A percentile compares a stretch with the other conserved stretches of the same genome.
Conservation (phyloP, 2,329 filamentous ascomycete species). For the Escovopsis sp. region DNA sequence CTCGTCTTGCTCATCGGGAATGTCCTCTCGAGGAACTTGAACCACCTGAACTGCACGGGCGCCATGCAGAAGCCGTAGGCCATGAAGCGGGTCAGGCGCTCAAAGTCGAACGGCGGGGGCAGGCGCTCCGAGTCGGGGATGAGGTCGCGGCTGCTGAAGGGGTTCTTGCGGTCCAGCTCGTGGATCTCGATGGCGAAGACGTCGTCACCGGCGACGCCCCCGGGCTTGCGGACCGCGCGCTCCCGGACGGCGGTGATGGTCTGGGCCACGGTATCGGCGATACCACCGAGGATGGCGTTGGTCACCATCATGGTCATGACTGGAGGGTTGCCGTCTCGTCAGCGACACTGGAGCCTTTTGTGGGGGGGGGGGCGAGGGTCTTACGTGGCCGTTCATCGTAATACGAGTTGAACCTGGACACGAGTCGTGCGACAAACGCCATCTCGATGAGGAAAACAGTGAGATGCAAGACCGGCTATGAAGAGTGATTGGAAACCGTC, state of each 20-base stretch:
- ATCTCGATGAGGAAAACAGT: constrained; percentile 81
- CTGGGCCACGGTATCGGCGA: constrained; percentile 93
- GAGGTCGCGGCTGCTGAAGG: constrained; percentile 48
- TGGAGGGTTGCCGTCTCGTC: constrained; percentile 15
- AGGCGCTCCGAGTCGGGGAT: constrained; percentile 46
- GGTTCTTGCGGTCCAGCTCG: constrained; percentile 71
- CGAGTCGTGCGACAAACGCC: constrained; percentile 67
- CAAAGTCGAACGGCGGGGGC: constrained; percentile 86
- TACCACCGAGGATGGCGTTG: constrained; percentile 86
- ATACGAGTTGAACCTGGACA: constrained; percentile 81
- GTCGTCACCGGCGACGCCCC: constrained; percentile 48
- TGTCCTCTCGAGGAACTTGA: constrained; percentile 62
- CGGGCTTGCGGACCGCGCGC: constrained; percentile 47
- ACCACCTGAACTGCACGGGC: constrained; percentile 91
- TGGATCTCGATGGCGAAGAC: constrained; percentile 74
- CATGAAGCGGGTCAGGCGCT: constrained; percentile 89
- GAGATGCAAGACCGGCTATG: constrained; percentile 72
- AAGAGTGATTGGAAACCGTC: constrained; percentile 10
- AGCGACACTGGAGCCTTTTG: no score
- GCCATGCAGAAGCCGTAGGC: constrained; percentile 95
- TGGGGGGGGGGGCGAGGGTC: no score
- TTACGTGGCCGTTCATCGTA: constrained; percentile 79
- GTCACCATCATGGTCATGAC: constrained; percentile 98
- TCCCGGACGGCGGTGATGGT: constrained; percentile 72
- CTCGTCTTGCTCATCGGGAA: constrained; percentile 75